phyloP scores from a whole-genome alignment of 75 land plant species.

The Pinus albicaulis region DNA sequence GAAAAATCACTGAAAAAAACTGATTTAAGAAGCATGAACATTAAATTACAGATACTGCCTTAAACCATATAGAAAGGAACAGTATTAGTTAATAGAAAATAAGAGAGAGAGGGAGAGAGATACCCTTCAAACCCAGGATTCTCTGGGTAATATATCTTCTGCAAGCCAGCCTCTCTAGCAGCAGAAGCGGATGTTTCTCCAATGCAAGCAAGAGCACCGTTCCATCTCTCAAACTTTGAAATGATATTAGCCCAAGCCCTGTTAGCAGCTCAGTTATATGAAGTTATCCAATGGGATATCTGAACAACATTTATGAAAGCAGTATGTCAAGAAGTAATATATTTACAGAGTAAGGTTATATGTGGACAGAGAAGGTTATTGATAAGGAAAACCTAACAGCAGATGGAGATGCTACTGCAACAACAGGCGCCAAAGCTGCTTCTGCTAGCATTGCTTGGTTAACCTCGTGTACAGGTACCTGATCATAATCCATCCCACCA shows the following conservation, averaged over 20 bases:
- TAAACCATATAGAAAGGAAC: too few species aligned
- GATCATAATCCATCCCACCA: slow-evolving; percentile 9
- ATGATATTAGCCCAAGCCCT: slow-evolving; percentile 89
- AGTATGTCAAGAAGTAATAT: background rate
- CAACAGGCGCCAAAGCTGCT: slow-evolving; percentile 79
- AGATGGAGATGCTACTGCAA: slow-evolving; percentile 96
- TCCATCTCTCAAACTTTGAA: slow-evolving; percentile 50
- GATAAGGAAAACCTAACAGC: slow-evolving; percentile 56
- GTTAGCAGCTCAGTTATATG: slow-evolving; percentile 9
- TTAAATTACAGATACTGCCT: too few species aligned
- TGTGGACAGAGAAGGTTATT: background rate
- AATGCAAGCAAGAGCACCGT: slow-evolving; percentile 87
- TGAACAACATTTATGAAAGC: background rate
- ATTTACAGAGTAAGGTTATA: background rate
- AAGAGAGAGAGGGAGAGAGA: background rate
- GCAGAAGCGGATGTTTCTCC: slow-evolving; percentile 94
- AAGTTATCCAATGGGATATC: background rate
- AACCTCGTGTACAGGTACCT: slow-evolving; percentile 70
- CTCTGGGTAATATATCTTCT: slow-evolving; percentile 70
- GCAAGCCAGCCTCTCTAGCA: slow-evolving; percentile 78
- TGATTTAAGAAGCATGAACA: too few species aligned
- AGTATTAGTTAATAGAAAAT: too few species aligned
- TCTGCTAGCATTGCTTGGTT: slow-evolving; percentile 38
- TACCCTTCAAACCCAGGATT: slow-evolving; percentile 97
- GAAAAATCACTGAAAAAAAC: too few species aligned